Evolutionary conservation across 805 yeast species (phyloP).

Genomic region (Yamadazyma paraphyllophila): DNA sequence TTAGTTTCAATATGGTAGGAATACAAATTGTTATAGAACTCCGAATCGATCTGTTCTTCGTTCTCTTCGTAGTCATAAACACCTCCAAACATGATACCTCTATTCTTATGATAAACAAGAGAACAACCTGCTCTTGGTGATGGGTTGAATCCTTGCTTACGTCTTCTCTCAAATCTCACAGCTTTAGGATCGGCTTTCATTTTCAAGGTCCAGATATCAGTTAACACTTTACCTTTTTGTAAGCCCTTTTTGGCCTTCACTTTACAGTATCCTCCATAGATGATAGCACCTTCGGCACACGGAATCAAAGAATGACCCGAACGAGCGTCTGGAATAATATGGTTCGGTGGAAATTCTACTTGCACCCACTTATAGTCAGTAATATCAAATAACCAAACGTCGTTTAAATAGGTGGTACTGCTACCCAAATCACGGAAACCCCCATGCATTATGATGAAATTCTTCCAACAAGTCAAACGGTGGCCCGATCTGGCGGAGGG

Average conservation of each 20-base stretch:
- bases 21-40: conserved; percentile 74
- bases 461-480: conserved; percentile 88
- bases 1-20: conserved; percentile 84
- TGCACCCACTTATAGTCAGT: conserved; percentile 89
- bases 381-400: conserved; percentile 90
- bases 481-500: conserved; percentile 93
- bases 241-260: conserved; percentile 85
- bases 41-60: conserved; percentile 84
- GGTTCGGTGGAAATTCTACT: conserved; percentile 79
- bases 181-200: conserved; percentile 81
- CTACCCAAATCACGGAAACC: conserved; percentile 91
- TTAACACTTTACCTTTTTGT: conserved; percentile 85
- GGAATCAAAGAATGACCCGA: conserved; percentile 91
- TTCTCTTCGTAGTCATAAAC: conserved; percentile 94
- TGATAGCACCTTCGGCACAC: conserved; percentile 71
- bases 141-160: conserved; percentile 87
- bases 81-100: conserved; percentile 94
- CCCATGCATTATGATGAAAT: conserved; percentile 79
- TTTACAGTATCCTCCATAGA: conserved; percentile 94
- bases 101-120: conserved; percentile 81
- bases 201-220: conserved; percentile 82
- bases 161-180: conserved; percentile 84
- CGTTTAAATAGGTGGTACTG: conserved; percentile 78
- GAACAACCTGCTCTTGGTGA: conserved; percentile 94
- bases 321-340: conserved; percentile 82